These are phyloP conservation scores for Aureobasidium namibiae DNA, from an alignment of 2,329 filamentous ascomycete genomes.

Conservation along the genomic window DNA sequence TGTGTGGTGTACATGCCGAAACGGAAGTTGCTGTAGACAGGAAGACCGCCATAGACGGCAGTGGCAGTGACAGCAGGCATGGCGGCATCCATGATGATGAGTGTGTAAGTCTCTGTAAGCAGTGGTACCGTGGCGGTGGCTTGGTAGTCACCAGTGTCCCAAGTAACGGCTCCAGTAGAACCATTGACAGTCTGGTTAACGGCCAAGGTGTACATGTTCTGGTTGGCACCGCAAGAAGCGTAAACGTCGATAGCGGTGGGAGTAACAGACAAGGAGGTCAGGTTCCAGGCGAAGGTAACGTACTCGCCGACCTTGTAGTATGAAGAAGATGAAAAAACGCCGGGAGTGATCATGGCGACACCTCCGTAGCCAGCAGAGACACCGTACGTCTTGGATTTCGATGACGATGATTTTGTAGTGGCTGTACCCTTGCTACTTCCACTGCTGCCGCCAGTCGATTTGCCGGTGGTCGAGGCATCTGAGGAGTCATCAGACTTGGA, in stretches of 20 bases:
- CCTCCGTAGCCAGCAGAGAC: conserved; percentile 49
- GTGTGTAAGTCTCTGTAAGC: conserved; percentile 53
- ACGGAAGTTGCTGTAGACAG: conserved; percentile 40
- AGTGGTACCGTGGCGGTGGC: conserved; percentile 42
- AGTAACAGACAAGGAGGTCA: conserved; percentile 53
- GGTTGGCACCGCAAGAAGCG: conserved; percentile 52
- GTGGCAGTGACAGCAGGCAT: conserved; percentile 42
- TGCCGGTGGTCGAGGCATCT: conserved; percentile 13
- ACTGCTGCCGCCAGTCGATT: conserved; percentile 11
- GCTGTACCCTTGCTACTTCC: conserved; percentile 16
- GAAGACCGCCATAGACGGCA: conserved; percentile 48
- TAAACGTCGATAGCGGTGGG: conserved; percentile 54
- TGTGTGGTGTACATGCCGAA: conserved; percentile 58
- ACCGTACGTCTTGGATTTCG: conserved; percentile 39
- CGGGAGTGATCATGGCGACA: conserved; percentile 54
- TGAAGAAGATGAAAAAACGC: conserved; percentile 36
- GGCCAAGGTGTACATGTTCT: conserved; percentile 53
- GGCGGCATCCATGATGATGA: conserved; percentile 53
- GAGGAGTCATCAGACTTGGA: conserved; percentile 17
- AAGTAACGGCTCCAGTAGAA: conserved; percentile 45
- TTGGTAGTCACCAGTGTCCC: conserved; percentile 53
- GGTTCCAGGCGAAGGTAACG: conserved; percentile 61
- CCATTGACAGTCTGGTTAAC: conserved; percentile 42
- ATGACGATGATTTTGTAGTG: conserved; percentile 13
- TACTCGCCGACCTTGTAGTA: conserved; percentile 55